These are phyloP conservation scores for Adansonia grandidieri DNA, from an alignment of 441 rosid genomes.

Conservation along the genomic window DNA sequence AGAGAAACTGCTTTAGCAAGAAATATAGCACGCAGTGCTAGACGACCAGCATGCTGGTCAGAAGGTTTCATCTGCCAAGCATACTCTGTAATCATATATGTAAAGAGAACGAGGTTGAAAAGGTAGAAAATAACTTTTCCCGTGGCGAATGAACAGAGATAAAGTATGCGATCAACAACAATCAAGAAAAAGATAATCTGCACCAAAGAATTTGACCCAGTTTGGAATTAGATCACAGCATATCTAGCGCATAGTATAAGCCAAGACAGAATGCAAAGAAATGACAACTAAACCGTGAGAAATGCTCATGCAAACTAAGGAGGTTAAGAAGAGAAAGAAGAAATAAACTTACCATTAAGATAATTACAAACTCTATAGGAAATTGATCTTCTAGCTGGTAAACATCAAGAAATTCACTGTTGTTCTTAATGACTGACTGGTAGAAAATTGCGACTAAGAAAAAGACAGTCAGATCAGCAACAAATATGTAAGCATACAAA, in stretches of 20 bases:
- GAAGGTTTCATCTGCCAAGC: slow-evolving; percentile 85
- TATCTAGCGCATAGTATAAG: slow-evolving; percentile 13
- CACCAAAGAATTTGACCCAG: slow-evolving; percentile 45
- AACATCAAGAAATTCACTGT: slow-evolving; percentile 91
- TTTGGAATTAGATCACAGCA: slow-evolving; percentile 41
- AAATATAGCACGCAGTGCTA: slow-evolving; percentile 89
- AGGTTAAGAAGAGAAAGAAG: slow-evolving; percentile 20
- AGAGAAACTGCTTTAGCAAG: slow-evolving; percentile 95
- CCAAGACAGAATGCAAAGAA: slow-evolving; percentile 26
- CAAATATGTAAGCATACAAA: slow-evolving; percentile 92
- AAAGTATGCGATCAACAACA: slow-evolving; percentile 92
- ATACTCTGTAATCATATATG: slow-evolving; percentile 78
- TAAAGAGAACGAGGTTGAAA: slow-evolving; percentile 89
- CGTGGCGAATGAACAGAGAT: slow-evolving; percentile 93
- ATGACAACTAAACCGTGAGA: slow-evolving; percentile 15
- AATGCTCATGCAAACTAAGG: slow-evolving; percentile 17
- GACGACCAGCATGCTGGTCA: slow-evolving; percentile 66
- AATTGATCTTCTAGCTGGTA: slow-evolving; percentile 99
- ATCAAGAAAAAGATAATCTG: slow-evolving; percentile 97
- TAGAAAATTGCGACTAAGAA: slow-evolving; percentile 92
- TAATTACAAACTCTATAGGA: slow-evolving; percentile 83
- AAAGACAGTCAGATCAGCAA: slow-evolving; percentile 93
- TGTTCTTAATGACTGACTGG: slow-evolving; percentile 89
- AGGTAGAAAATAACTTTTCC: slow-evolving; percentile 92
- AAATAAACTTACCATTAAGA: slow-evolving; percentile 71